Base-by-base conservation (phyloP, 1,284 basidiomycete species). In the Puccinia novopanici region DNA sequence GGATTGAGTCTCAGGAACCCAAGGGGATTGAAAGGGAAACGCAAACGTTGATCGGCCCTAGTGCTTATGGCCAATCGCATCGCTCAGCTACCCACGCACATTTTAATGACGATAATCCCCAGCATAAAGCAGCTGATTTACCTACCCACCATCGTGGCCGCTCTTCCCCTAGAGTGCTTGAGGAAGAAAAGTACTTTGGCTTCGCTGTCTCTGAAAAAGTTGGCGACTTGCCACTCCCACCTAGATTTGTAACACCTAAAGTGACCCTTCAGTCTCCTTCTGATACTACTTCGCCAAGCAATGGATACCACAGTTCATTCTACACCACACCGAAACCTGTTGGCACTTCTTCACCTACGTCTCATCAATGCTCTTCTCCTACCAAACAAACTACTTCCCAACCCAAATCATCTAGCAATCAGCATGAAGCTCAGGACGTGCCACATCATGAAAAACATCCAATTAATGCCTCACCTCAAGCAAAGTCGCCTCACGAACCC, bases 221-320 rank as follows among this genome's bases (percentile, higher is more conserved):
- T 45, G 2, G 13, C n/a, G 55, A 24, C 37, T n/a, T 74, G 13
- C 72, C 72, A 19, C 40, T 22, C 3, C 72, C 72, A 9, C 72
- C 72, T 12, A 42, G 15, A 19, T 74, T 74, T 45, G 24, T 61
- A 5, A 74, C 55, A n/a, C 72, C 72, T 30, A 74, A 57, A 57
- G 57, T 74, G 22, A 74, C 52, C 17, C 19, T 74, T 40, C 72
- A 74, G 37, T 48, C 72, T 34, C 72, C 72, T 22, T 74, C 72
- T 42, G 57, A 57, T 59, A 57, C 72, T 27, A 74, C 54, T 19
- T 74, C 72, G 37, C 72, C 52, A 1, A 61, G 27, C 52, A 59
- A 59, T 34, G 34, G 13, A 52, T 24, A 72, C 22, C 30, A 48
- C 24, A n/a, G n/a, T 40, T 30, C 54, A 9, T 42, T 40, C n/a